Base-by-base conservation (phyloP, 306 rosid genomes). In the Cucurbita argyrosperma region DNA sequence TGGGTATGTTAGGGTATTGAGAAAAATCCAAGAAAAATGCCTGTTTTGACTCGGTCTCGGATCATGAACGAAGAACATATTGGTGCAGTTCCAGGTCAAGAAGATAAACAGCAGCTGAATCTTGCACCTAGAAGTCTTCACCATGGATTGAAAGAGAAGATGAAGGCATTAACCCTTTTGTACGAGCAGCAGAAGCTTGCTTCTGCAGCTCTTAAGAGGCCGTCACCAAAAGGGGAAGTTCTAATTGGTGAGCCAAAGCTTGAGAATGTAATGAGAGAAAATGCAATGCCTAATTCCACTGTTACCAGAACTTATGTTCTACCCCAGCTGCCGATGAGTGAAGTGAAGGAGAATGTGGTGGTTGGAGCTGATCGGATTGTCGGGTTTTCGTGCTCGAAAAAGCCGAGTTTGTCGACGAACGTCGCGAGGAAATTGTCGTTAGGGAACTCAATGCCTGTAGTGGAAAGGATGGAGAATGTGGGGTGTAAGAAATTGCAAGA, bases 161-260 rank as follows among this genome's bases (percentile, higher is more conserved):
- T 94, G 84, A 88, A 82, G 73, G 91, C 96, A 6, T 79, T 94
- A 35, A 94, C 96, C 7, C 87, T 86, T 7, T 79, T 91, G 26
- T 91, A 94, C 74, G 99, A 94, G 82, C 96, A 90, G 69, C 99
- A 94, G 65, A 91, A 89, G 79, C 95, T 81, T 79, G 90, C 92
- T 51, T 88, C 95, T 4, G 79, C 76, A 9, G 79, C 90, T 76
- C 83, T 90, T 77, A 84, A 74, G 78, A 93, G 79, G 79, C 57
- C 79, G 4, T 77, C 85, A 26, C 60, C 60, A 14, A 81, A 35
- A 56, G 55, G 52, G n/a, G 77, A 79, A 30, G 87, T 88, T 69
- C 55, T 23, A 23, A 71, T 30, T 30, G 35, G 35, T 30, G 79
- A 77, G 16, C 62, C 65, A 56, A 80, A 72, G 71, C 66, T 21